A percentile compares a stretch with the other conserved stretches of the same genome.
These are phyloP conservation scores for Fusarium domesticum DNA, from an alignment of 2,329 filamentous ascomycete species.

Conservation along the genomic window DNA sequence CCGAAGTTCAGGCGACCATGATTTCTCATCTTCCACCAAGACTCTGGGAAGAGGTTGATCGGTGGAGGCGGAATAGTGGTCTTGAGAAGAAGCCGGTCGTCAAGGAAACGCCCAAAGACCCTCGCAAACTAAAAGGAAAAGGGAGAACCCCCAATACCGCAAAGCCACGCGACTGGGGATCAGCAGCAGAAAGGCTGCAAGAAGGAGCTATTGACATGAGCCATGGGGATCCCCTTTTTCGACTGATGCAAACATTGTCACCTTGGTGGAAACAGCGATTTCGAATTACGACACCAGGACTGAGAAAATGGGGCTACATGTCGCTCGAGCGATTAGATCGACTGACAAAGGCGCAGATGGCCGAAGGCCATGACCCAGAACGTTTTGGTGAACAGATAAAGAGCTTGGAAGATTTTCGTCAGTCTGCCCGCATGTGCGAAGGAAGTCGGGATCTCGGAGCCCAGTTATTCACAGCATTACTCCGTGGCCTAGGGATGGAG, in stretches of 20 bases:
- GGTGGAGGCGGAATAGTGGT: slow-evolving; percentile 68
- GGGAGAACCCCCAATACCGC: slow-evolving; percentile 38
- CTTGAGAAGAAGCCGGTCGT: slow-evolving; percentile 44
- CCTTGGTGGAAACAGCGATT: slow-evolving; percentile 89
- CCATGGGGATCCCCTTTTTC: slow-evolving; percentile 75
- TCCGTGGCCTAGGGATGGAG: slow-evolving; percentile 78
- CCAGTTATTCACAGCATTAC: slow-evolving; percentile 82
- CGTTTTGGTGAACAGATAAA: slow-evolving; percentile 74
- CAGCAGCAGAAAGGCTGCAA: slow-evolving; percentile 66
- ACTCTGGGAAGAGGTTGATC: slow-evolving; percentile 69
- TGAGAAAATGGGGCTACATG: slow-evolving; percentile 90
- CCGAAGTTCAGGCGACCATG: slow-evolving; percentile 70
- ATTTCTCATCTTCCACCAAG: slow-evolving; percentile 68
- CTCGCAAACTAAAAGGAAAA: slow-evolving; percentile 38
- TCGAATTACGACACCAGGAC: slow-evolving; percentile 68
- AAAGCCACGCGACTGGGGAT: slow-evolving; percentile 62
- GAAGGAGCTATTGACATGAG: slow-evolving; percentile 72
- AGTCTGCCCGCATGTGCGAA: slow-evolving; percentile 63
- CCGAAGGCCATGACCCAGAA: slow-evolving; percentile 58
- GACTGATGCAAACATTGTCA: slow-evolving; percentile 71
- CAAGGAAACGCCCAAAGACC: slow-evolving; percentile 24
- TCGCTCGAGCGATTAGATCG: slow-evolving; percentile 69
- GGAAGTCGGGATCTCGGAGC: slow-evolving; percentile 86
- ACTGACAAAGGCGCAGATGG: slow-evolving; percentile 67
- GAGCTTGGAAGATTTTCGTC: slow-evolving; percentile 65